Conservation (phyloP, 2,329 filamentous ascomycete species). For the Daldinia sp. region DNA sequence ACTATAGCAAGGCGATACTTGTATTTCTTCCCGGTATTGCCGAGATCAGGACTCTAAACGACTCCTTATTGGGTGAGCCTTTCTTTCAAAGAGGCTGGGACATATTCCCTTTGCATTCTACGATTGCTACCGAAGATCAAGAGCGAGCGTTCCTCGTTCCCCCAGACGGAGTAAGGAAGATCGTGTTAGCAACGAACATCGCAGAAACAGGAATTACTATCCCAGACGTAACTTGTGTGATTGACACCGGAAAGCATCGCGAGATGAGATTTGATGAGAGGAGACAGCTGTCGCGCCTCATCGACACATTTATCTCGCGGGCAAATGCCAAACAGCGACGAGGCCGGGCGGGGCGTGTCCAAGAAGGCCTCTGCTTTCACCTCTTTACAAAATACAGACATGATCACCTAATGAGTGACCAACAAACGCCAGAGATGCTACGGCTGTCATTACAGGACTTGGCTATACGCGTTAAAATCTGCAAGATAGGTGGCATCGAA, state of each 20-base stretch:
- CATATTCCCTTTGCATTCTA: slow-evolving; percentile 90
- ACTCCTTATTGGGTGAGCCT: slow-evolving; percentile 80
- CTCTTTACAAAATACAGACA: slow-evolving; percentile 91
- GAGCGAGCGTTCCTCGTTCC: slow-evolving; percentile 91
- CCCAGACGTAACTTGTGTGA: slow-evolving; percentile 94
- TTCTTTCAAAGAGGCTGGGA: slow-evolving; percentile 81
- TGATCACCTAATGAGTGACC: slow-evolving; percentile 84
- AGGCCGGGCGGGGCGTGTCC: slow-evolving; percentile 93
- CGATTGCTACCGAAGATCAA: slow-evolving; percentile 95
- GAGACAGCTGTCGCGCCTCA: slow-evolving; percentile 85
- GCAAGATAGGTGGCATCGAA: slow-evolving; percentile 92
- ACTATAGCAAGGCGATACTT: slow-evolving; percentile 89
- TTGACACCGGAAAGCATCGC: slow-evolving; percentile 96
- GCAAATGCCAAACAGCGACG: slow-evolving; percentile 96
- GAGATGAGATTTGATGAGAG: slow-evolving; percentile 98
- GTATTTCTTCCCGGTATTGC: slow-evolving; percentile 94
- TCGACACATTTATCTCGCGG: slow-evolving; percentile 93
- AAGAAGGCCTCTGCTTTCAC: slow-evolving; percentile 94
- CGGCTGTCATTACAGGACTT: slow-evolving; percentile 93
- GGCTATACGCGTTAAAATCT: slow-evolving; percentile 96
- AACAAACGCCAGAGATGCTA: slow-evolving; percentile 96
- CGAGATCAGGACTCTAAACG: slow-evolving; percentile 88
- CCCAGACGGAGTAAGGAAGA: slow-evolving; percentile 83
- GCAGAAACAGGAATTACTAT: slow-evolving; percentile 99
- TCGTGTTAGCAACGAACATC: slow-evolving; percentile 97